Evolutionary conservation across 225 moss, liverwort and hornwort species (phyloP).

Genomic region (Sphagnum contortum): DNA sequence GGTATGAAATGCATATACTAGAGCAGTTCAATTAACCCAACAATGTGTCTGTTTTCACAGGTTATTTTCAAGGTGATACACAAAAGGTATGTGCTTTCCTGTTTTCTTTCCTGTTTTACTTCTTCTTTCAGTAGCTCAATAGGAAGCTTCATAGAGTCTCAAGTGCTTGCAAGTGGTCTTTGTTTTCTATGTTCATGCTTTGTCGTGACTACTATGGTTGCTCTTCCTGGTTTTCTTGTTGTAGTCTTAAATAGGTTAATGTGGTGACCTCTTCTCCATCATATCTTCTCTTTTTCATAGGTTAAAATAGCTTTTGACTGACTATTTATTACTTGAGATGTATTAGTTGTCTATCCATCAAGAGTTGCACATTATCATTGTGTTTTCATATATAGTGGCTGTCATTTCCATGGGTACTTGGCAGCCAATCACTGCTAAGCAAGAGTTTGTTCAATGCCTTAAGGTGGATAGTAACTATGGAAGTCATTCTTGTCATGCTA

Average conservation of each 20-base stretch:
- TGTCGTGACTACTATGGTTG: not conserved
- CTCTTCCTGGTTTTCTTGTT: not conserved
- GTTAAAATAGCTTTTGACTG: no score
- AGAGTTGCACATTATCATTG: no score
- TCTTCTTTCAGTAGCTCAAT: not conserved
- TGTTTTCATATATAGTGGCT: no score
- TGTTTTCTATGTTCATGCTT: not conserved
- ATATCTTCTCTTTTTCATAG: not conserved
- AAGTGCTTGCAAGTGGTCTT: not conserved
- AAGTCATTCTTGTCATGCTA: no score
- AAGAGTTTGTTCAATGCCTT: no score
- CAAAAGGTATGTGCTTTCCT: slow-evolving; percentile 39
- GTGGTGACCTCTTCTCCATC: slow-evolving; percentile 5
- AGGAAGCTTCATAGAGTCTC: not conserved
- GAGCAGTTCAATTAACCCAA: no score
- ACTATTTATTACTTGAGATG: no score
- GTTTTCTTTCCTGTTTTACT: not conserved
- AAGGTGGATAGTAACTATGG: no score
- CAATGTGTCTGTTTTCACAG: slow-evolving; percentile 29
- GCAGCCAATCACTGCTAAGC: no score
- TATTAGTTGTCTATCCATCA: no score
- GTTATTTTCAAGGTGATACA: slow-evolving; percentile 46
- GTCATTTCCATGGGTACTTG: no score
- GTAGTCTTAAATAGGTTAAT: not conserved
- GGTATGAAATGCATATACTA: no score